Evolutionary conservation across 345 rosid genomes (phyloP), one percentile per base, ranked within the genome.

Genomic region (Trapa incisa): DNA sequence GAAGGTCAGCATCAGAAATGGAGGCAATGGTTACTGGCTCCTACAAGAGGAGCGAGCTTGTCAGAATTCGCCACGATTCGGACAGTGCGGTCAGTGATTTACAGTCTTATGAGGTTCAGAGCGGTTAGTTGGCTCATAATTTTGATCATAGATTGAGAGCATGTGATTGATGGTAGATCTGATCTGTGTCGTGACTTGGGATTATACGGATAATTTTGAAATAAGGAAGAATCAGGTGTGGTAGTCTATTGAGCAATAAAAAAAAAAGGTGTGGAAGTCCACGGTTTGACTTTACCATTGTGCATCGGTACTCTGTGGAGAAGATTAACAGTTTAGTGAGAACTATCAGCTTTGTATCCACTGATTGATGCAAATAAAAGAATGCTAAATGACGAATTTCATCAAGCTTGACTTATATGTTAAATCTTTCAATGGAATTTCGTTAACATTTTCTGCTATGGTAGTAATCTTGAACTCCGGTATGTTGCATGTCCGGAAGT

Each of bases 21-120:
- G 96, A 95, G 77, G 86, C 98, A 17, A 91, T 95, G 91, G 98
- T 95, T 58, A 97, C 99, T 70, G 99, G 99, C 39, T 95, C 99
- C n/a, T 85, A 95, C 88, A 88, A 87, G 80, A 80, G 89, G 76
- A 95, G 91, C 76, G 96, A 95, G 83, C 82, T 95, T 61, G 99
- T 95, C 69, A 96, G 98, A 79, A 95, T 95, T 75, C 96, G 88
- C 38, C 93, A 95, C 70, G 99, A 95, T 78, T 95, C 96, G 66
- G 98, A 95, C 65, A 80, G 96, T 61, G 96, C 88, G 92, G 99
- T 95, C 74, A 54, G 97, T 89, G 61, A 38, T 69, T 70, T 69
- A 63, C 68, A 7, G 13, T 11, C 45, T 36, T 8, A 38, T 73
- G 5, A 16, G 5, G n/a, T 56, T 43, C 16, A 35, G 13, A 41